phyloP scores from a whole-genome alignment of 1,284 basidiomycete genomes.

The Malassezia brasiliensis region DNA sequence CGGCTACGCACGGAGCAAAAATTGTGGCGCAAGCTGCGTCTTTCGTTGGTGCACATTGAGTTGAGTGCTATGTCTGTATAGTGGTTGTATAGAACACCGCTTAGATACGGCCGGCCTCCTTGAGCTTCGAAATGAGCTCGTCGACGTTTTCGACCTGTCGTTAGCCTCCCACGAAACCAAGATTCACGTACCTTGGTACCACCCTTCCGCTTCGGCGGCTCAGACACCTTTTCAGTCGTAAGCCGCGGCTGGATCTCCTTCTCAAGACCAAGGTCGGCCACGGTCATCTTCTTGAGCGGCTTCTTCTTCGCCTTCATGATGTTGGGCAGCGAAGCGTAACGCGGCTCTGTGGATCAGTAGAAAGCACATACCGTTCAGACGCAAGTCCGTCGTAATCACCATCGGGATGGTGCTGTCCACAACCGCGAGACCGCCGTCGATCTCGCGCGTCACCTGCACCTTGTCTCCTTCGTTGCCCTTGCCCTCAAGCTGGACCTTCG shows the following conservation, averaged over 20 bases:
- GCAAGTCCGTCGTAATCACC: constrained; percentile 83
- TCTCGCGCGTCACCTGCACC: constrained; percentile 73
- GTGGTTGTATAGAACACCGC: background rate
- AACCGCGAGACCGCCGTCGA: constrained; percentile 86
- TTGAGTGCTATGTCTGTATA: background rate
- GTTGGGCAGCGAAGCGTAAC: constrained; percentile 48
- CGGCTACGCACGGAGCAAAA: background rate
- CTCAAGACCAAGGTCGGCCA: constrained; percentile 67
- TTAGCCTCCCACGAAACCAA: background rate
- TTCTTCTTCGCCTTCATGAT: constrained; percentile 82
- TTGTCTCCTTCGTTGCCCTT: constrained; percentile 59
- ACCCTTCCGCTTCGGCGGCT: constrained; percentile 81
- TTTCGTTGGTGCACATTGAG: no score
- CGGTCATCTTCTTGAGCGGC: constrained; percentile 72
- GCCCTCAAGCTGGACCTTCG: constrained; percentile 63
- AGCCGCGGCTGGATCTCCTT: constrained; percentile 65
- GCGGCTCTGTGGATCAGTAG: constrained; percentile 27
- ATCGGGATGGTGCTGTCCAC: constrained; percentile 71
- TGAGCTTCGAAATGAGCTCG: constrained; percentile 78
- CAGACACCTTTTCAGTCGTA: constrained; percentile 79
- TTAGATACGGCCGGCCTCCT: constrained; percentile 69
- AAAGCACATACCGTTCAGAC: constrained; percentile 49
- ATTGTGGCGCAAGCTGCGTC: background rate
- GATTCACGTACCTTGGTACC: constrained; percentile 66
- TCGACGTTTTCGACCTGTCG: constrained; percentile 69